Evolutionary conservation across 345 rosid genomes (phyloP), one percentile per base, ranked within the genome.

Genomic region (Salix viminalis): DNA sequence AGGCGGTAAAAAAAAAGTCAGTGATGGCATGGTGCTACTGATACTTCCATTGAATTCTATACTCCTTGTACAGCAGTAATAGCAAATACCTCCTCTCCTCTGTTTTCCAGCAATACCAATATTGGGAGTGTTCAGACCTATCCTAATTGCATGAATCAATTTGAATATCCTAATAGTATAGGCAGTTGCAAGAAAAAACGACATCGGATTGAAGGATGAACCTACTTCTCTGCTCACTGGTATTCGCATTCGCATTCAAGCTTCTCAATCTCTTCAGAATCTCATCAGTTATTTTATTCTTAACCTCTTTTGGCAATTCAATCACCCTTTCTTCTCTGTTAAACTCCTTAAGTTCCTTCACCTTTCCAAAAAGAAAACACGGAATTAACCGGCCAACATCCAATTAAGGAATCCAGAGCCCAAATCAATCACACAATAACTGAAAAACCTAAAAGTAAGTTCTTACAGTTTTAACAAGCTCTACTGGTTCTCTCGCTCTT

Each of bases 391-490:
- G 36, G 6, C 24, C 24, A 67, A 7, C 46, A 28, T 23, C 7
- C 19, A 32, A 32, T 14, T 18, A 32, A 8, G 6, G 18, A 77
- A 67, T 34, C 65, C 21, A 8, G 48, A 36, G 36, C 64, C 23
- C 64, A 64, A 32, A 66, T 64, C 28, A 44, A 66, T 41, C 58
- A 70, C 42, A 10, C 21, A 65, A 65, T 21, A 65, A 14, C 18
- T 23, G 24, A 48, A 70, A 74, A 58, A 44, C 30, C 62, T 9
- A 42, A 5, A 69, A 37, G 21, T 5, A 58, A 12, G 32, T 48
- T 76, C 81, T 48, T 82, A 96, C 99, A 91, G 90, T 74, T 80
- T 84, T 81, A 80, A 87, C 67, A 79, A 96, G 96, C 84, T 85
- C 74, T 26, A 72, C 13, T 36, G 98, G 92, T 77, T 91, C 82